phyloP scores from a whole-genome alignment of 345 rosid species.

The Trapa incisa region DNA sequence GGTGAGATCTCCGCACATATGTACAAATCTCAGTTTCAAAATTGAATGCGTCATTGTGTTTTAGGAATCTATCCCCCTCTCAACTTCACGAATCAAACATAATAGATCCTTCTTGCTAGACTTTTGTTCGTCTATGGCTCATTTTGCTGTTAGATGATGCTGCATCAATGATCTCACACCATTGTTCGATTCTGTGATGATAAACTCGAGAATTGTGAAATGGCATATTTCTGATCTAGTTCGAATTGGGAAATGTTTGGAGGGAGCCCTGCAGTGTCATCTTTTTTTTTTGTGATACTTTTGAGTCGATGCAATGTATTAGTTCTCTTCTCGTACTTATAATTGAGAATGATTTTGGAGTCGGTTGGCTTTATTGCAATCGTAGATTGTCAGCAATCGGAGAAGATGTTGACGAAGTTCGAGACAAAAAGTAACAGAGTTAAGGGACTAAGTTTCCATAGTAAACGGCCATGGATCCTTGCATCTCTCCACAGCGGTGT shows the following conservation, averaged over 20 bases:
- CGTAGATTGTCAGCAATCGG: constrained; percentile 19
- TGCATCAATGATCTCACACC: background rate
- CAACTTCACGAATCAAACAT: background rate
- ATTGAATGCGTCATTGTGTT: background rate
- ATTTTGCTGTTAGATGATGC: background rate
- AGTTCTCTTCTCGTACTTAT: background rate
- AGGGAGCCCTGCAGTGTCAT: background rate
- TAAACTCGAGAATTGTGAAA: background rate
- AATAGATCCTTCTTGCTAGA: background rate
- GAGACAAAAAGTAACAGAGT: constrained; percentile 98
- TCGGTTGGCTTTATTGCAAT: background rate
- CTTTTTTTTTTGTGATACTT: background rate
- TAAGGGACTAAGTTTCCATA: constrained; percentile 92
- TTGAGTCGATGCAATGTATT: background rate
- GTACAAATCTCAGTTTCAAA: background rate
- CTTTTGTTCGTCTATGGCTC: background rate
- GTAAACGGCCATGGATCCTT: constrained; percentile 95
- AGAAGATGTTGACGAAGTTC: constrained; percentile 84
- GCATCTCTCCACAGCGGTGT: constrained; percentile 98
- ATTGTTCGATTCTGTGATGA: background rate
- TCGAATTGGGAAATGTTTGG: background rate
- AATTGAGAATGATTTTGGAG: constrained; percentile 6
- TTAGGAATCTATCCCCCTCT: constrained; percentile 5
- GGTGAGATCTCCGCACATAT: constrained; percentile 23
- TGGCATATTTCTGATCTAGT: background rate